Conservation (phyloP, 306 rosid genomes). For the Medicago ruthenica region DNA sequence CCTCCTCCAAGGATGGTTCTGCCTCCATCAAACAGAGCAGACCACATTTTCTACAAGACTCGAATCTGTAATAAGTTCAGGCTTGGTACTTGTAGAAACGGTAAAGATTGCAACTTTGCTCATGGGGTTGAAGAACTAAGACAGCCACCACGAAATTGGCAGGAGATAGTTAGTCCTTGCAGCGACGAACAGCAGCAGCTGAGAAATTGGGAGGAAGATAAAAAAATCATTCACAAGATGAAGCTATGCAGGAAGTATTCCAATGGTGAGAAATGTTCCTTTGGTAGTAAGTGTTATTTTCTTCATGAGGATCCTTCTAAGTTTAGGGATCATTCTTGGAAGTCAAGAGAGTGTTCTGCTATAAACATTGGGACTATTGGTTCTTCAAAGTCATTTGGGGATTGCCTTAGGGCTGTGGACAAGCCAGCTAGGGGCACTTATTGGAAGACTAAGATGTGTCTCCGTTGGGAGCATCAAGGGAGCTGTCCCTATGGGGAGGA, state of each 20-base stretch:
- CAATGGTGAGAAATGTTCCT: constrained; percentile 93
- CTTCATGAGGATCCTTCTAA: constrained; percentile 88
- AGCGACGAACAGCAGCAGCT: constrained; percentile 53
- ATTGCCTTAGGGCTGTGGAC: constrained; percentile 48
- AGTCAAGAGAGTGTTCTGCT: constrained; percentile 74
- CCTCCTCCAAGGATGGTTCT: constrained; percentile 40
- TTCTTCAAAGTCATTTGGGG: constrained; percentile 51
- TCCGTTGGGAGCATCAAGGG: constrained; percentile 76
- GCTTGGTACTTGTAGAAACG: constrained; percentile 77
- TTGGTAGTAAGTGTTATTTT: constrained; percentile 89
- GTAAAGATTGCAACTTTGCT: constrained; percentile 89
- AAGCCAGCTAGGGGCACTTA: neutral
- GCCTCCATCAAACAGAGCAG: constrained; percentile 58
- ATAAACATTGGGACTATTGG: constrained; percentile 78
- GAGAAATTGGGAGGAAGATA: constrained; percentile 82
- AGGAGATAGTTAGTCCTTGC: constrained; percentile 67
- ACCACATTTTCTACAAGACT: constrained; percentile 85
- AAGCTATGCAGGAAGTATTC: constrained; percentile 91
- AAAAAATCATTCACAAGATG: constrained; percentile 86
- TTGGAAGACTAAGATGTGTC: constrained; percentile 85
- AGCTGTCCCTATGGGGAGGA: constrained; percentile 76
- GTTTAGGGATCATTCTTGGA: constrained; percentile 73
- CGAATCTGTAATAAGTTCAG: constrained; percentile 80
- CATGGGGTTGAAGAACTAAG: constrained; percentile 88
- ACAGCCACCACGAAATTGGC: constrained; percentile 97